Evolutionary conservation across 2,329 filamentous ascomycete genomes (phyloP).

Genomic region (Kalmusia sp.): DNA sequence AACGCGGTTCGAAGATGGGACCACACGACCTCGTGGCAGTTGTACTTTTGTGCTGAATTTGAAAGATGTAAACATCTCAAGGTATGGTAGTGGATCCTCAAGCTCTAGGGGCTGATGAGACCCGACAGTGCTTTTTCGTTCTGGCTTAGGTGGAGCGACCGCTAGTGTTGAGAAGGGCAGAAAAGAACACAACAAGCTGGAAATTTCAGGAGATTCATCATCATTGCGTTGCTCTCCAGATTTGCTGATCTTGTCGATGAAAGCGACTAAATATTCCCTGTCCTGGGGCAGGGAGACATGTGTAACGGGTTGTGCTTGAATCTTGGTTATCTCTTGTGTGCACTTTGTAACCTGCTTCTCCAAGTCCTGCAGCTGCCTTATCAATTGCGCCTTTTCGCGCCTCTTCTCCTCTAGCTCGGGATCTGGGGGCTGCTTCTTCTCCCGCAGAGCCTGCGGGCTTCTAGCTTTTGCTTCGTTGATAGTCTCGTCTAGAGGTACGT

Average conservation of each 20-base stretch:
- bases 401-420: constrained; percentile 35
- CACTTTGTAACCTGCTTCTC: constrained; percentile 41
- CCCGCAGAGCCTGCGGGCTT: constrained; percentile 2
- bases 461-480: constrained; percentile 6
- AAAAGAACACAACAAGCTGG: constrained; percentile 48
- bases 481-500: constrained; percentile 18
- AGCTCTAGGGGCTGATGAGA: constrained; percentile 72
- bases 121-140: constrained; percentile 49
- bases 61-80: constrained; percentile 75
- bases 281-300: constrained; percentile 25
- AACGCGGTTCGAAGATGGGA: constrained; percentile 18
- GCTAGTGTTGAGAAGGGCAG: constrained; percentile 44
- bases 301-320: constrained; percentile 25
- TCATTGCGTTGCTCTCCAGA: constrained; percentile 17
- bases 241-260: constrained; percentile 30
- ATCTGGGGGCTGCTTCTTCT: constrained; percentile 22
- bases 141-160: constrained; percentile 30
- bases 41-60: constrained; percentile 63
- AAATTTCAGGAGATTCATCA: constrained; percentile 32
- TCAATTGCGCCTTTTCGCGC: constrained; percentile 37
- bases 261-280: constrained; percentile 31
- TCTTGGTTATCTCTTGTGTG: constrained; percentile 32
- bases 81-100: constrained; percentile 70
- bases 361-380: constrained; percentile 37
- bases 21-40: constrained; percentile 24